These are phyloP conservation scores for Tetrahymena borealis DNA, from an alignment of 73 alveolate species.

Conservation along the genomic window DNA sequence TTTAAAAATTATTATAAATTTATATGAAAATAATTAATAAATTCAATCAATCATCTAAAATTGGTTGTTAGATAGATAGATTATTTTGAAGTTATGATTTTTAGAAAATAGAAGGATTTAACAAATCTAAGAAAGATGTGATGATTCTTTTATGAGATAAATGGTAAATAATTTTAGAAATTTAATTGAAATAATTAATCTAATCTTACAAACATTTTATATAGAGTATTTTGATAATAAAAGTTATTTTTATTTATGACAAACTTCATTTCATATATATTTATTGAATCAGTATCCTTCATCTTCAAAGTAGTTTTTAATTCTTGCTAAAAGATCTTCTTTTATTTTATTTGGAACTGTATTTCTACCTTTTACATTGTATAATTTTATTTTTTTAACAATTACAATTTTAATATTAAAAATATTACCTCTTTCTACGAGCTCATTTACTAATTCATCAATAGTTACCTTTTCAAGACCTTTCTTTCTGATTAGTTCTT, in stretches of 20 bases:
- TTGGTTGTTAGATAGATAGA: too few species aligned
- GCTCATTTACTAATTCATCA: conserved; percentile 63
- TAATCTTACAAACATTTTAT: too few species aligned
- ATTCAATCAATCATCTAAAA: too few species aligned
- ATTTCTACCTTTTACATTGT: conserved; percentile 64
- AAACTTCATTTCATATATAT: not conserved
- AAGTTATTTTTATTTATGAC: not conserved
- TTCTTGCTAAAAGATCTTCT: conserved; percentile 65
- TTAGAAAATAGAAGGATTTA: too few species aligned
- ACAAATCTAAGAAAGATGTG: too few species aligned
- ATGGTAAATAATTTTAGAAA: too few species aligned
- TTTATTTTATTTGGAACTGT: conserved; percentile 65
- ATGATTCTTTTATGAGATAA: too few species aligned
- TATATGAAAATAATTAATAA: too few species aligned
- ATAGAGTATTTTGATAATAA: not conserved
- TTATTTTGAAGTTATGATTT: too few species aligned
- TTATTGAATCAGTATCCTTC: conserved; percentile 4
- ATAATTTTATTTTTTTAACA: too few species aligned
- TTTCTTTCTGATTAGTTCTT: conserved; percentile 62
- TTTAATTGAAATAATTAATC: too few species aligned
- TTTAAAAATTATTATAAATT: too few species aligned
- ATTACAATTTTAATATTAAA: not conserved
- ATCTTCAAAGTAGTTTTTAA: conserved; percentile 45
- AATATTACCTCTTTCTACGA: conserved; percentile 2
- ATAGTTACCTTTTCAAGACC: conserved; percentile 71